Evolutionary conservation across 2,329 filamentous ascomycete genomes (phyloP).

Genomic region (Cytospora chrysosperma): DNA sequence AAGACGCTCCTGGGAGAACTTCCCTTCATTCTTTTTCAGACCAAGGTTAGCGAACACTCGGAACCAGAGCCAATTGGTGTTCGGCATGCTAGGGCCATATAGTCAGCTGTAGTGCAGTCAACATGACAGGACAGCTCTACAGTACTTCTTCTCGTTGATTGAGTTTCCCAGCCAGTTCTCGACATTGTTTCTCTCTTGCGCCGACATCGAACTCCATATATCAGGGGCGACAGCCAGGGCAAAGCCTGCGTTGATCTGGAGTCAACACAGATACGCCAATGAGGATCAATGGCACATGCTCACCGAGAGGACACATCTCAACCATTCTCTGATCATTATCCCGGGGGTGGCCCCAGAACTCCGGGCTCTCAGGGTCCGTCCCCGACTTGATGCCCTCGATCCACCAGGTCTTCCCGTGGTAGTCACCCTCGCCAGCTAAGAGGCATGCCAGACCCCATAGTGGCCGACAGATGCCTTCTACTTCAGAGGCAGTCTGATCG

Average conservation of each 20-base stretch:
- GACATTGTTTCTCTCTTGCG: slow-evolving; percentile 63
- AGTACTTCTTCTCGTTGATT: slow-evolving; percentile 73
- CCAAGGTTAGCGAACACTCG: slow-evolving; percentile 81
- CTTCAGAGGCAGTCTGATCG: slow-evolving; percentile 73
- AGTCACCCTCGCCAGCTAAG: slow-evolving; percentile 66
- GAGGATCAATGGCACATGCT: slow-evolving; percentile 1
- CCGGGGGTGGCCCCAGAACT: slow-evolving; percentile 75
- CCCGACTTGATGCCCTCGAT: slow-evolving; percentile 69
- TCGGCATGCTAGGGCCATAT: slow-evolving; percentile 64
- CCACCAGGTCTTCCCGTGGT: slow-evolving; percentile 63
- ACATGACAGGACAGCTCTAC: neutral
- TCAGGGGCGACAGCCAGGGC: slow-evolving; percentile 67
- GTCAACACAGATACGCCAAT: neutral
- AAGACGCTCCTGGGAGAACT: slow-evolving; percentile 67
- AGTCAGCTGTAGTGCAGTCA: neutral
- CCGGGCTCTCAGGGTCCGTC: slow-evolving; percentile 65
- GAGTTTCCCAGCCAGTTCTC: slow-evolving; percentile 70
- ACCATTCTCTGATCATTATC: slow-evolving; percentile 83
- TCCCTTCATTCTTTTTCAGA: slow-evolving; percentile 70
- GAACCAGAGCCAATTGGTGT: slow-evolving; percentile 75
- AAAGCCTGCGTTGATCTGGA: slow-evolving; percentile 46
- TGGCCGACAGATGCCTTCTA: slow-evolving; percentile 73
- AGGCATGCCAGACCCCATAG: slow-evolving; percentile 73
- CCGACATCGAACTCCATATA: slow-evolving; percentile 65
- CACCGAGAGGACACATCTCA: slow-evolving; percentile 75